phyloP scores from a whole-genome alignment of 2,329 filamentous ascomycete genomes.

The Ophiostoma pallidulum region DNA sequence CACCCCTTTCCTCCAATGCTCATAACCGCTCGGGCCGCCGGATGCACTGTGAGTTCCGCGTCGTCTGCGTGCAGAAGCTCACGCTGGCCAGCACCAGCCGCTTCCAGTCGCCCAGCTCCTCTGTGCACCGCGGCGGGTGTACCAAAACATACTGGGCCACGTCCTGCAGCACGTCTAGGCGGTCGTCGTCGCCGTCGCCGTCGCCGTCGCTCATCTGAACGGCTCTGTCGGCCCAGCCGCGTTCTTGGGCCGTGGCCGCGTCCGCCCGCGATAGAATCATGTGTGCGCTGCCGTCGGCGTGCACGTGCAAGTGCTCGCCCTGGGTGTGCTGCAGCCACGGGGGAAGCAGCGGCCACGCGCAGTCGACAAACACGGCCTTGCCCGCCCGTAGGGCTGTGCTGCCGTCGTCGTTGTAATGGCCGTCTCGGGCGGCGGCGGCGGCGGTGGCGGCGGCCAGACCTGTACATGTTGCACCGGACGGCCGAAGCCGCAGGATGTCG shows the following conservation, averaged over 20 bases:
- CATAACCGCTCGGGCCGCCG: conserved; percentile 12
- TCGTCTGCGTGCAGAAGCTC: conserved; percentile 10
- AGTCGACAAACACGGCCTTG: conserved; percentile 22
- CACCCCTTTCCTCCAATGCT: background rate
- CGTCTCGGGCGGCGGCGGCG: conserved; percentile 17
- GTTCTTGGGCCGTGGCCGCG: conserved; percentile 26
- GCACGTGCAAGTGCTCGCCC: conserved; percentile 31
- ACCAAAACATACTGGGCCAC: conserved; percentile 26
- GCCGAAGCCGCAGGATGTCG: conserved; percentile 19
- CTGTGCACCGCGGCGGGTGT: conserved; percentile 30
- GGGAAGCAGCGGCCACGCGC: background rate
- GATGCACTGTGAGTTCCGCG: conserved; percentile 4
- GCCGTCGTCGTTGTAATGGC: no score
- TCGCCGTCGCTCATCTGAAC: conserved; percentile 18
- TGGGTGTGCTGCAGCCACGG: conserved; percentile 16
- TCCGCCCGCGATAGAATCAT: conserved; percentile 29
- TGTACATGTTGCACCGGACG: no score
- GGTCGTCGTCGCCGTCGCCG: conserved; percentile 21
- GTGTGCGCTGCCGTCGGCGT: conserved; percentile 31
- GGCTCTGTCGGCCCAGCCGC: conserved; percentile 32
- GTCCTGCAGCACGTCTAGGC: no score
- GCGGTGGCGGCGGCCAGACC: conserved; percentile 21
- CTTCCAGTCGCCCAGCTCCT: conserved; percentile 28
- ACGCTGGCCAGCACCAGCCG: conserved; percentile 18
- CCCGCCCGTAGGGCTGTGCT: no score